Percentiles rank a stretch among this genome's conserved stretches.
Evolutionary conservation across 305 asterid species (phyloP).

Genomic region (Rubia tinctorum): DNA sequence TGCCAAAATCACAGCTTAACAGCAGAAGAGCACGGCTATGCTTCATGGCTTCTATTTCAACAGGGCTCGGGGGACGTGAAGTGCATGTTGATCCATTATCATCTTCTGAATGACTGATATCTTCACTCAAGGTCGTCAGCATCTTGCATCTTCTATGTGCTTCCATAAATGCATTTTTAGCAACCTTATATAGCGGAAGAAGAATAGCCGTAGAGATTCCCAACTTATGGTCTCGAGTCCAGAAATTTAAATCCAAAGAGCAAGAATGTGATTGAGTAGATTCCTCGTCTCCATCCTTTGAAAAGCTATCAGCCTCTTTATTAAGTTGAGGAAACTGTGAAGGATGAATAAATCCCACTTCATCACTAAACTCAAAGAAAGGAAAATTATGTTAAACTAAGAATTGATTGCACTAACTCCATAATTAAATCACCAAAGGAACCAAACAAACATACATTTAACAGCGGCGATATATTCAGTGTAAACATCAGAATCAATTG

Average conservation of each 20-base stretch:
- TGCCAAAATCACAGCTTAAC: constrained; percentile 84
- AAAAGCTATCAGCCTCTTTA: constrained; percentile 34
- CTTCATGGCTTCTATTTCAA: constrained; percentile 68
- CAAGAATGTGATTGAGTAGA: constrained; percentile 21
- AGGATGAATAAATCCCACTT: constrained; percentile 88
- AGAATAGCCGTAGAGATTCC: constrained; percentile 70
- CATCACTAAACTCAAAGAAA: constrained; percentile 50
- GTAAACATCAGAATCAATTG: too few relatives aligned
- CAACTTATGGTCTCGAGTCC: constrained; percentile 68
- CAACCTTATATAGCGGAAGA: constrained; percentile 54
- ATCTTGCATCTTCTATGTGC: constrained; percentile 41
- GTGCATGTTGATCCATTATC: constrained; percentile 21
- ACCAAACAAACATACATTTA: background rate
- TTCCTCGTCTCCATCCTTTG: constrained; percentile 19
- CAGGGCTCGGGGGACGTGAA: constrained; percentile 19
- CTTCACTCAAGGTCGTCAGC: constrained; percentile 21
- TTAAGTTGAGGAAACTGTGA: constrained; percentile 54
- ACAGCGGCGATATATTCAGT: background rate
- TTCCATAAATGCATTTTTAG: constrained; percentile 65
- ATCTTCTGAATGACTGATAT: constrained; percentile 25
- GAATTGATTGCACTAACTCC: background rate
- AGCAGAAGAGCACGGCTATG: constrained; percentile 79
- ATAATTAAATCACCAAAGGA: background rate
- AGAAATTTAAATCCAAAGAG: constrained; percentile 39
- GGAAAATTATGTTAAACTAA: background rate